These are phyloP conservation scores for Umbelopsis ramanniana DNA, from an alignment of 192 early-diverging fungal genomes.

Conservation along the genomic window DNA sequence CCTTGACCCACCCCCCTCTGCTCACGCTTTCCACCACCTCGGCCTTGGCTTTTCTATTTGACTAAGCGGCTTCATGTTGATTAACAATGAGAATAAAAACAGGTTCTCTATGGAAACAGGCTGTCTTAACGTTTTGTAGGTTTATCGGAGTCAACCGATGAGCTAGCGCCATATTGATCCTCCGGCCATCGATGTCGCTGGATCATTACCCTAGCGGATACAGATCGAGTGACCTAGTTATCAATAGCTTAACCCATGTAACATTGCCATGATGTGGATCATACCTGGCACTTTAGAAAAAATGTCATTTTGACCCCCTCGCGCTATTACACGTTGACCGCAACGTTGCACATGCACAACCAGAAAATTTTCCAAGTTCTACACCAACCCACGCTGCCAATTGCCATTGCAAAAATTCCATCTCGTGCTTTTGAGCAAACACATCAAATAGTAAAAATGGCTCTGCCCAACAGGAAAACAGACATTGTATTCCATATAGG, in stretches of 20 bases:
- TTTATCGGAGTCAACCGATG: constrained; percentile 10
- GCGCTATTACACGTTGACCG: neutral
- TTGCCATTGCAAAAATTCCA: neutral
- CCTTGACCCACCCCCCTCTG: too few species aligned
- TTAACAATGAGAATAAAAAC: neutral
- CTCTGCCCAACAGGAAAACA: neutral
- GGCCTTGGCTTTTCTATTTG: too few species aligned
- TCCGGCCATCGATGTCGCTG: neutral
- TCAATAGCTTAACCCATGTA: too few species aligned
- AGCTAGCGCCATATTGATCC: neutral
- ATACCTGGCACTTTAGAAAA: too few species aligned
- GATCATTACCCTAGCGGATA: too few species aligned
- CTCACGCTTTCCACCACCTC: too few species aligned
- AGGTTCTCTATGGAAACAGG: neutral
- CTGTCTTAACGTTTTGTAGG: neutral
- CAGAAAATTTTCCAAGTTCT: neutral
- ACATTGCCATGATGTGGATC: too few species aligned
- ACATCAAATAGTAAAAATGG: neutral
- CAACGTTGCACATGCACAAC: constrained; percentile 1
- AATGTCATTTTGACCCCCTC: neutral
- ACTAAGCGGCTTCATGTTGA: neutral
- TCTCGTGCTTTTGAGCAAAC: neutral
- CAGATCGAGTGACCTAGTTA: too few species aligned
- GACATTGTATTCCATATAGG: too few species aligned
- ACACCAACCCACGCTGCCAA: neutral